Evolutionary conservation across 2,329 filamentous ascomycete species (phyloP).

Genomic region (Phoma sp.): DNA sequence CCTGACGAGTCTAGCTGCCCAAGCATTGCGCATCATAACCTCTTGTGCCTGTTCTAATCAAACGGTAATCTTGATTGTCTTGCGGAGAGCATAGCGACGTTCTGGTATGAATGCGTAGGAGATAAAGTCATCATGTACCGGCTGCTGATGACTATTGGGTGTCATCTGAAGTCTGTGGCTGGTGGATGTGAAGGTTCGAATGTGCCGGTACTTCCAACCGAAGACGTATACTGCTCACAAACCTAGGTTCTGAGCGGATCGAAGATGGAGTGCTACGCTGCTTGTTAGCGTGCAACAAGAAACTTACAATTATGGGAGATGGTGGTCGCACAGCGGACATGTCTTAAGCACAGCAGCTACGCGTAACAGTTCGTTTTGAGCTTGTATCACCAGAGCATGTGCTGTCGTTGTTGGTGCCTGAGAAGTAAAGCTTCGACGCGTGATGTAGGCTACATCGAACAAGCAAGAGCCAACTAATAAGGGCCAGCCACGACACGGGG

Average conservation of each 20-base stretch:
- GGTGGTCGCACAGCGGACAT: conserved; percentile 1
- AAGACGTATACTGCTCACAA: not conserved
- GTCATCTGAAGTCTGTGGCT: not conserved
- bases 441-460: conserved; percentile 17
- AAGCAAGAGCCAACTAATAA: conserved; percentile 34
- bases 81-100: not conserved
- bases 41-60: not conserved
- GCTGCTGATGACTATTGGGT: not conserved
- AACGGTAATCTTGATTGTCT: not conserved
- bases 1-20: conserved; percentile 1
- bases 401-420: conserved; percentile 30
- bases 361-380: conserved; percentile 1
- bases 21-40: not conserved
- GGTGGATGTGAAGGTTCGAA: too few species aligned
- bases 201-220: not conserved
- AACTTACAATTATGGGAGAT: not conserved
- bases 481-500: conserved; percentile 37
- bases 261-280: not conserved
- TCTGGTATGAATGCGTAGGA: not conserved
- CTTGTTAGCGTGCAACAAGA: not conserved
- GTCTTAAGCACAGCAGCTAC: conserved; percentile 2
- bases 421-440: conserved; percentile 15
- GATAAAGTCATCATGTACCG: not conserved
- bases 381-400: conserved; percentile 33
- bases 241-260: not conserved